Base-by-base conservation (phyloP, 148 eudicot species). In the Nyssa sinensis region DNA sequence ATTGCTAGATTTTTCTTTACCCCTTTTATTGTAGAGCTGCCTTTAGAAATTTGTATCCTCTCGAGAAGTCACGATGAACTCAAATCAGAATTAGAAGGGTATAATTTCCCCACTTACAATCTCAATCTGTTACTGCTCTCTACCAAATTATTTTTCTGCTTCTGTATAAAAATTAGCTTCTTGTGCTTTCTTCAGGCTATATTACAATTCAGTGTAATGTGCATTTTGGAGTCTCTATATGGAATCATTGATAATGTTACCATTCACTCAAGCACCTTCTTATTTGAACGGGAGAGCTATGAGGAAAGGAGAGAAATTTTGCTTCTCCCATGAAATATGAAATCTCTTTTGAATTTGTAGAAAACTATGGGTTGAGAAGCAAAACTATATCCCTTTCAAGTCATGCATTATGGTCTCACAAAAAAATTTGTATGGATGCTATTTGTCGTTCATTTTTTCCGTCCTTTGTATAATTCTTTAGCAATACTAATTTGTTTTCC, bases 31-130 rank as follows among this genome's bases (percentile, higher is more conserved):
- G 77, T 81, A 76, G 74, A 69, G 74, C 67, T 77, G 71, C 66
- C 28, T 62, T 68, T 81, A 49, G n/a, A 71, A 64, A 58, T 12
- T 81, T 62, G 79, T 71, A 67, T 82, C n/a, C 71, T n/a, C 59
- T 62, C 69, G 28, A 68, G 65, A 74, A 65, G 58, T 66, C 68
- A 67, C 21, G 30, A 59, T 65, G 79, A 74, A 66, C 74, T 69
- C 23, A 32, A 64, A 75, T 67, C 68, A 62, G 73, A 37, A 28
- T 34, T 28, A 47, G 62, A 24, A 41, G 69, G 75, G 67, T 23
- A 34, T 17, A 57, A 49, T 63, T 10, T n/a, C 39, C 27, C 32
- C 62, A n/a, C n/a, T n/a, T n/a, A n/a, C 62, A 33, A 11, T 57
- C 63, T 5, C 55, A 33, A 64, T 67, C 66, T 67, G 64, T 68